These are phyloP conservation scores for Cytospora leucostoma DNA, from an alignment of 2,329 filamentous ascomycete species.

Conservation along the genomic window DNA sequence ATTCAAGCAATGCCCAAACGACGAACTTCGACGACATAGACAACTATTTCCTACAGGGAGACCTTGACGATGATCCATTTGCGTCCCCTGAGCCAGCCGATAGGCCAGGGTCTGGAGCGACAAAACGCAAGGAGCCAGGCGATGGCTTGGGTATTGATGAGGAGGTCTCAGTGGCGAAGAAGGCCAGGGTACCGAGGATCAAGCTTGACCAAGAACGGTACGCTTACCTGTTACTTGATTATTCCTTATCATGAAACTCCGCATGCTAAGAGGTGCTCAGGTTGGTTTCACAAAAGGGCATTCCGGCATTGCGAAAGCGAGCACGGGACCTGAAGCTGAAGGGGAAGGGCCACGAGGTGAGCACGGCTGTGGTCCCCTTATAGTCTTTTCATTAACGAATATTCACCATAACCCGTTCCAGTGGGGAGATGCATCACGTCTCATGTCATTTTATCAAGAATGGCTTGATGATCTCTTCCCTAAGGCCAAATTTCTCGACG, in stretches of 20 bases:
- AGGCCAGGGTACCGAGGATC: slow-evolving; percentile 68
- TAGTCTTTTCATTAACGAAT: not conserved
- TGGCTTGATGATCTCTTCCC: slow-evolving; percentile 98
- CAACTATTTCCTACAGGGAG: slow-evolving; percentile 68
- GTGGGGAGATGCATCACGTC: slow-evolving; percentile 80
- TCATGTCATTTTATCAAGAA: slow-evolving; percentile 89
- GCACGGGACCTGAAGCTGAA: slow-evolving; percentile 77
- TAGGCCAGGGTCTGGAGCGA: slow-evolving; percentile 43
- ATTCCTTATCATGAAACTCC: not conserved
- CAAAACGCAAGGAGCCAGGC: slow-evolving; percentile 52
- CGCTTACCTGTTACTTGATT: slow-evolving; percentile 7
- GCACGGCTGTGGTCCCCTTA: slow-evolving; percentile 16
- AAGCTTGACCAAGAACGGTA: slow-evolving; percentile 85
- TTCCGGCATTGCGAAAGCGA: slow-evolving; percentile 75
- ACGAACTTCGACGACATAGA: slow-evolving; percentile 69
- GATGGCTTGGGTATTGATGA: slow-evolving; percentile 75
- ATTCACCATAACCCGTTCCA: slow-evolving; percentile 37
- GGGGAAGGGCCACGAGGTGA: slow-evolving; percentile 89
- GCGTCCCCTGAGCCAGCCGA: slow-evolving; percentile 47
- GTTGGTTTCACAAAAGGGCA: slow-evolving; percentile 79
- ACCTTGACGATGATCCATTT: slow-evolving; percentile 51
- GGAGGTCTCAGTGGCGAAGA: slow-evolving; percentile 80
- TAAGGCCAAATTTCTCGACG: slow-evolving; percentile 90
- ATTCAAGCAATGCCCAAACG: not conserved
- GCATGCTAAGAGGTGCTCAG: slow-evolving; percentile 45